Evolutionary conservation across 1,284 basidiomycete species (phyloP), one percentile per base, ranked within the genome.

Genomic region (Ustilago nuda): DNA sequence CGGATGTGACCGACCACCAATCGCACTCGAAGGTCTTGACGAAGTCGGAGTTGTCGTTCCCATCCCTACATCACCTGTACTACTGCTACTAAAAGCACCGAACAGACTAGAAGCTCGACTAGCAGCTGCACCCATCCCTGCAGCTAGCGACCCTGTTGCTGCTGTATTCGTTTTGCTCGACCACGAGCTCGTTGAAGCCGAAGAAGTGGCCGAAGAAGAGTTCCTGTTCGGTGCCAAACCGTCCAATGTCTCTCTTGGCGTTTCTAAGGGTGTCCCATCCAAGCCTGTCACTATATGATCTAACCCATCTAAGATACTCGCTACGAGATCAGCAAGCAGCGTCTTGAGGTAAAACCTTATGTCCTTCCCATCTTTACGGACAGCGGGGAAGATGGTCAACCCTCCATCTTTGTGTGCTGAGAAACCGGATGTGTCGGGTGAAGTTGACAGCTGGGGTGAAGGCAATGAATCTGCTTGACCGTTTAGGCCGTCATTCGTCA

Each of bases 221-320:
- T 36, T 36, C n/a, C 52, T 43, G 46, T 62, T 56, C 17, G 67
- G 59, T 0, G 61, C 61, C 45, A 67, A 59, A 12, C 75, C 76
- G 19, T 81, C 82, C 4, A 85, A 76, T 45, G 84, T 85, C 64
- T 85, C 84, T 39, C 84, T 73, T 0, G 84, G 84, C 23, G 84
- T 85, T 56, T 85, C 84, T 15, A 85, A 54, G 37, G 82, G 76
- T 12, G 67, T 74, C 5, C 82, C 82, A 30, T 84, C 79, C 4
- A 84, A 67, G 3, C 72, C 78, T 3, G 54, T 61, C 17, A 84
- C 78, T 3, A 82, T 66, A 15, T 57, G 52, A 32, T 84, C 78
- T 15, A 85, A 58, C 2, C 76, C 77, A 51, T 85, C 84, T 11
- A 85, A 66, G 12, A 85, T 55, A 23, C 62, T 61, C 50, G 69